These are phyloP conservation scores for Cadophora luteo-olivacea DNA, from an alignment of 2,329 filamentous ascomycete genomes.

Conservation along the genomic window DNA sequence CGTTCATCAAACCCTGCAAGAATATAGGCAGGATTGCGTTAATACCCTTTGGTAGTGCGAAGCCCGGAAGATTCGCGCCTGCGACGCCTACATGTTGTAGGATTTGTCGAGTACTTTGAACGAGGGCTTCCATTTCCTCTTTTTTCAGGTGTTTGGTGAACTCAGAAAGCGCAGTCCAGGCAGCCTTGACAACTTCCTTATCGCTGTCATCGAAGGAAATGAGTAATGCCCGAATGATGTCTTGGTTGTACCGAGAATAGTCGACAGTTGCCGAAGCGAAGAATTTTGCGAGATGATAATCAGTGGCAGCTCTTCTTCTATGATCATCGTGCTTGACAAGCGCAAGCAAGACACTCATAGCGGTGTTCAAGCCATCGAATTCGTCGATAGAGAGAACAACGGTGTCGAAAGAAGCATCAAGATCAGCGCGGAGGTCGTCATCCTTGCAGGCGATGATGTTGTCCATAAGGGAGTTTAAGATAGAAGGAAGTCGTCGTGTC, in stretches of 20 bases:
- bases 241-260: slow-evolving; percentile 94
- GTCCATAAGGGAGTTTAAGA: slow-evolving; percentile 94
- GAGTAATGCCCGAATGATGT: slow-evolving; percentile 88
- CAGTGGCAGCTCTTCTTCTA: slow-evolving; percentile 77
- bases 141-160: slow-evolving; percentile 91
- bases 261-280: slow-evolving; percentile 82
- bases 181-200: slow-evolving; percentile 81
- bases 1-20: slow-evolving; percentile 97
- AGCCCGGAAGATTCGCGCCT: slow-evolving; percentile 84
- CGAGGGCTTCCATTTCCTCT: slow-evolving; percentile 96
- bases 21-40: slow-evolving; percentile 96
- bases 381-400: slow-evolving; percentile 94
- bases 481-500: slow-evolving; percentile 86
- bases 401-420: slow-evolving; percentile 83
- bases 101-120: slow-evolving; percentile 83
- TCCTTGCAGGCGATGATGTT: slow-evolving; percentile 83
- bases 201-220: slow-evolving; percentile 93
- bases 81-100: slow-evolving; percentile 88
- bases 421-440: slow-evolving; percentile 72
- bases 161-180: slow-evolving; percentile 85
- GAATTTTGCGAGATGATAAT: slow-evolving; percentile 83
- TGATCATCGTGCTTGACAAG: slow-evolving; percentile 95
- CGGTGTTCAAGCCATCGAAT: slow-evolving; percentile 91
- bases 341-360: slow-evolving; percentile 90
- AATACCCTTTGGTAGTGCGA: slow-evolving; percentile 94